Conservation (phyloP, 345 rosid genomes). For the Triadica sebifera region DNA sequence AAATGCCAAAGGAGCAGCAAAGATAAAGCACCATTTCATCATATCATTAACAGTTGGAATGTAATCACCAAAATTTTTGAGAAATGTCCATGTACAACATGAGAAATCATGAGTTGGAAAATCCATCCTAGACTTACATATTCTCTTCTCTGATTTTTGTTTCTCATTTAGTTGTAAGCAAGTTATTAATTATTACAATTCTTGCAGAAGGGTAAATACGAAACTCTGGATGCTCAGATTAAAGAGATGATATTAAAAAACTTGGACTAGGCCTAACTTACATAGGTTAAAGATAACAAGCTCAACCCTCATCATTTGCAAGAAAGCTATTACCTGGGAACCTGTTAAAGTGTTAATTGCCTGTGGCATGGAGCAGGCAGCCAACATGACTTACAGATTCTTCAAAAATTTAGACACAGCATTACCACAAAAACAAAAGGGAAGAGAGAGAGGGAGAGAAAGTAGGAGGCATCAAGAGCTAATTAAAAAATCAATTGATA, state of each 20-base stretch:
- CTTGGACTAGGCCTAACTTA: not conserved
- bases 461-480: not conserved
- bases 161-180: not conserved
- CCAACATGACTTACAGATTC: not conserved
- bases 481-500: constrained; percentile 9
- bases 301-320: not conserved
- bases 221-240: not conserved
- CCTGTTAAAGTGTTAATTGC: too few species aligned
- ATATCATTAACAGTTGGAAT: not conserved
- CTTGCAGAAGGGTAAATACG: not conserved
- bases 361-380: not conserved
- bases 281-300: not conserved
- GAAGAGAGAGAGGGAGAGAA: not conserved
- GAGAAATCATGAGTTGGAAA: not conserved
- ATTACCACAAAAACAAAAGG: not conserved
- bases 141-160: not conserved
- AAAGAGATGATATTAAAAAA: not conserved
- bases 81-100: not conserved
- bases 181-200: not conserved
- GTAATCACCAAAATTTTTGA: not conserved
- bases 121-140: not conserved
- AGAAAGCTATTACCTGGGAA: not conserved
- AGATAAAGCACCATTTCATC: not conserved
- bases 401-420: not conserved
- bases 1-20: not conserved